These are phyloP conservation scores for Zygotorulaspora florentina DNA, from an alignment of 805 yeast genomes.

Conservation along the genomic window DNA sequence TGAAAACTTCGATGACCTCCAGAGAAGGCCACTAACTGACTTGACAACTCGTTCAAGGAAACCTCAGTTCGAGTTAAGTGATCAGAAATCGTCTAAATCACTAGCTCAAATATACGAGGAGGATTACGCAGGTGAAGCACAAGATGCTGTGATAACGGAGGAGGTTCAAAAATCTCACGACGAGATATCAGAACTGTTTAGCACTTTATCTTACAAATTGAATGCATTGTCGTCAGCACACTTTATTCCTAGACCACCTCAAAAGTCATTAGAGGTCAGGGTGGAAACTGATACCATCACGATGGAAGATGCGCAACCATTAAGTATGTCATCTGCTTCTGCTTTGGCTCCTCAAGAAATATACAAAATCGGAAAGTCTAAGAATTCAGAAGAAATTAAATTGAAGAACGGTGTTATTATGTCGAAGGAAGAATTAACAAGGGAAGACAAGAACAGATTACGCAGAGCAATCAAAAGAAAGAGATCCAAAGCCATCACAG, in stretches of 20 bases:
- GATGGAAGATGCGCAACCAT: slow-evolving; percentile 97
- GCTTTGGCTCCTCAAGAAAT: slow-evolving; percentile 95
- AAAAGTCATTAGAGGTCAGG: slow-evolving; percentile 73
- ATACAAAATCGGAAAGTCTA: slow-evolving; percentile 49
- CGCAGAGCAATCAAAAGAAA: slow-evolving; percentile 84
- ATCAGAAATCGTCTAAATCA: slow-evolving; percentile 79
- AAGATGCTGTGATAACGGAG: slow-evolving; percentile 50
- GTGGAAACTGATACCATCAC: slow-evolving; percentile 76
- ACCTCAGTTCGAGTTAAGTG: slow-evolving; percentile 62
- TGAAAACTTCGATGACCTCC: slow-evolving; percentile 78
- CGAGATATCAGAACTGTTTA: slow-evolving; percentile 67
- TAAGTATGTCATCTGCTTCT: slow-evolving; percentile 65
- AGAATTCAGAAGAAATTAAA: slow-evolving; percentile 56
- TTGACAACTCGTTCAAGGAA: slow-evolving; percentile 52
- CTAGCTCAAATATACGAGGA: slow-evolving; percentile 91
- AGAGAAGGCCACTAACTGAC: slow-evolving; percentile 64
- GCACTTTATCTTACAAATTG: slow-evolving; percentile 59
- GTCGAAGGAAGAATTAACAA: slow-evolving; percentile 73
- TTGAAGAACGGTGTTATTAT: slow-evolving; percentile 75
- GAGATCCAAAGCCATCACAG: slow-evolving; percentile 49
- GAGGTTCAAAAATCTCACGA: slow-evolving; percentile 69
- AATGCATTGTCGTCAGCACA: slow-evolving; percentile 94
- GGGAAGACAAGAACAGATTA: slow-evolving; percentile 82
- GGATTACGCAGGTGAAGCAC: slow-evolving; percentile 56
- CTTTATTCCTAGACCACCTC: slow-evolving; percentile 85